Evolutionary conservation across 2,329 filamentous ascomycete species (phyloP).

Genomic region (Colletotrichum liaoningense): DNA sequence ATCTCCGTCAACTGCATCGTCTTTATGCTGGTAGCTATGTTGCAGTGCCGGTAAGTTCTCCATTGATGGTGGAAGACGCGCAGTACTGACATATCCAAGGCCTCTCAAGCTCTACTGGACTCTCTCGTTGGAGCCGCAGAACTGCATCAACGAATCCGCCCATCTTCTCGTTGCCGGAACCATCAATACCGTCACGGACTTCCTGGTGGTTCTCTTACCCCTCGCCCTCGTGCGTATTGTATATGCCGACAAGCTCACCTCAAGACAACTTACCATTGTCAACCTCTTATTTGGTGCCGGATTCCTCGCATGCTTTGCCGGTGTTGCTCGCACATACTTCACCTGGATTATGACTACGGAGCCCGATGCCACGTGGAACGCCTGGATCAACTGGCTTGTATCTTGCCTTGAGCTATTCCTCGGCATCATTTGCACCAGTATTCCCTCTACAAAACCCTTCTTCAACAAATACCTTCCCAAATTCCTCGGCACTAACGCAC

Average conservation of each 20-base stretch:
- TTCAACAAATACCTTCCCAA: constrained; percentile 50
- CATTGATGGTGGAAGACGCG: constrained; percentile 35
- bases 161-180: constrained; percentile 66
- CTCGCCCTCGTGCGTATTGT: constrained; percentile 54
- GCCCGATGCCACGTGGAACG: constrained; percentile 50
- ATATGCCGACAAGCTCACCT: constrained; percentile 53
- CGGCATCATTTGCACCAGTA: constrained; percentile 57
- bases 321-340: constrained; percentile 51
- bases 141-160: constrained; percentile 60
- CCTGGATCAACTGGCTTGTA: constrained; percentile 48
- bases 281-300: constrained; percentile 62
- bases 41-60: constrained; percentile 52
- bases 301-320: constrained; percentile 55
- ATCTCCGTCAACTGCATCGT: constrained; percentile 46
- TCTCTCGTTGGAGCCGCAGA: constrained; percentile 43
- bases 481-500: constrained; percentile 36
- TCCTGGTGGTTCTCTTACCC: constrained; percentile 64
- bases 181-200: constrained; percentile 70
- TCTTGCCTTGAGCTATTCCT: constrained; percentile 54
- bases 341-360: constrained; percentile 44
- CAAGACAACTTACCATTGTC: constrained; percentile 58
- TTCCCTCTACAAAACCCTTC: constrained; percentile 58
- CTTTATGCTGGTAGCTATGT: constrained; percentile 49
- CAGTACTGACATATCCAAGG: constrained; percentile 42
- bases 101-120: constrained; percentile 53